Base-by-base conservation (phyloP, 441 rosid species). In the Isatis lusitanica region DNA sequence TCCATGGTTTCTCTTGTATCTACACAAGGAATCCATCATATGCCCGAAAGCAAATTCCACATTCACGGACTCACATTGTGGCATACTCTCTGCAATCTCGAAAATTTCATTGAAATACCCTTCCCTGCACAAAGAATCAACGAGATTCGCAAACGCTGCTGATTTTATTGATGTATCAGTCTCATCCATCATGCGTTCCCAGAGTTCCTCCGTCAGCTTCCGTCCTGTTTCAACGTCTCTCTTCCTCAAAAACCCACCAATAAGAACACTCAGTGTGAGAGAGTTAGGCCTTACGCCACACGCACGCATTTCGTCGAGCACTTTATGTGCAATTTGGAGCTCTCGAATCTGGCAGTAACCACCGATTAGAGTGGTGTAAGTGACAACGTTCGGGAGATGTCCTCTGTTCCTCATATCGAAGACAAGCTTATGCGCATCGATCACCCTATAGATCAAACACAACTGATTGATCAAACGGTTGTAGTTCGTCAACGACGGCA, bases 21-120 rank as follows among this genome's bases (percentile, higher is more conserved):
- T 74, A 71, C 97, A 88, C 62, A 93, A 88, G 0, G 92, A 81
- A 85, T 90, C 85, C 64, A 93, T 87, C 87, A 89, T 86, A 63
- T 83, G 88, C 4, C 89, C 89, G 44, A 79, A 93, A 26, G 89
- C 85, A 72, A 87, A 84, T 35, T 80, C 87, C 79, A 78, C 83
- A 0, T 79, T 52, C 39, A 86, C 87, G 35, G 85, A 74, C 50
- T 75, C 78, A 1, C 86, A 86, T 71, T 87, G 93, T 36, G 88
- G 91, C 93, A 87, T 86, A 16, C 72, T 78, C 81, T 89, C 92
- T 0, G 86, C 88, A 53, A 90, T 90, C 66, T 71, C 81, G 26
- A 87, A 89, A 74, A 93, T 70, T 4, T 90, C 92, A 44, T 68
- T 80, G 52, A 77, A 84, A 47, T 75, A 86, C 36, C 97, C 98